A percentile compares a stretch with the other conserved stretches of the same genome.
These are phyloP conservation scores for Trifolium subterraneum DNA, from an alignment of 306 rosid species.

Conservation along the genomic window DNA sequence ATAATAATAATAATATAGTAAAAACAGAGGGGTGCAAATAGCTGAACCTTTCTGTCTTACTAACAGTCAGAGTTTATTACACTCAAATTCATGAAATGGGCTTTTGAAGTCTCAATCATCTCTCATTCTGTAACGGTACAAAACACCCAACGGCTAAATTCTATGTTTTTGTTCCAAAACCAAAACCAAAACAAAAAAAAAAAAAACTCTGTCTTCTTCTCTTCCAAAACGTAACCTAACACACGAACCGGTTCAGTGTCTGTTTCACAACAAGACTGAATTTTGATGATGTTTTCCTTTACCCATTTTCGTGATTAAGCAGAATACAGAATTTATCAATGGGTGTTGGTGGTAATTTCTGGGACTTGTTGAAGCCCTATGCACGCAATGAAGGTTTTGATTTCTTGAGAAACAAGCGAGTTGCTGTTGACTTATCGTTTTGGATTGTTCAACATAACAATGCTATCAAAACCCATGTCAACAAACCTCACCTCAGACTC, in stretches of 20 bases:
- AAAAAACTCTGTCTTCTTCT: constrained; percentile 8
- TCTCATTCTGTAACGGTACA: constrained; percentile 31
- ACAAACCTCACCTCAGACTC: constrained; percentile 77
- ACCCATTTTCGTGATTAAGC: constrained; percentile 35
- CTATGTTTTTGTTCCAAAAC: neutral
- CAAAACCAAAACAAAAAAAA: no score
- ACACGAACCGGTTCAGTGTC: neutral
- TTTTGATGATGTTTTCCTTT: constrained; percentile 32
- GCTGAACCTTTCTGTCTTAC: neutral
- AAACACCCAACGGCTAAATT: constrained; percentile 44
- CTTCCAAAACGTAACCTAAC: constrained; percentile 41
- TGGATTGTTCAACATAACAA: constrained; percentile 90
- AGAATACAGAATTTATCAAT: constrained; percentile 36
- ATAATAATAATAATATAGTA: neutral
- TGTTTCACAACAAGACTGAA: neutral
- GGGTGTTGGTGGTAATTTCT: constrained; percentile 89
- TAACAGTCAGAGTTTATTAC: neutral
- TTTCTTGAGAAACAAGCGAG: constrained; percentile 93
- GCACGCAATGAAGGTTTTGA: constrained; percentile 75
- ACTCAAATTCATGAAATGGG: constrained; percentile 27
- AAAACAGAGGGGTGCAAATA: neutral
- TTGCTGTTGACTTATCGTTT: constrained; percentile 88
- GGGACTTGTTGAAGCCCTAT: constrained; percentile 87
- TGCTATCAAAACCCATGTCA: constrained; percentile 62
- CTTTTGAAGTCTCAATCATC: neutral